phyloP scores from a whole-genome alignment of 192 early-diverging fungal species.

The Gryganskiella cystojenkinii region DNA sequence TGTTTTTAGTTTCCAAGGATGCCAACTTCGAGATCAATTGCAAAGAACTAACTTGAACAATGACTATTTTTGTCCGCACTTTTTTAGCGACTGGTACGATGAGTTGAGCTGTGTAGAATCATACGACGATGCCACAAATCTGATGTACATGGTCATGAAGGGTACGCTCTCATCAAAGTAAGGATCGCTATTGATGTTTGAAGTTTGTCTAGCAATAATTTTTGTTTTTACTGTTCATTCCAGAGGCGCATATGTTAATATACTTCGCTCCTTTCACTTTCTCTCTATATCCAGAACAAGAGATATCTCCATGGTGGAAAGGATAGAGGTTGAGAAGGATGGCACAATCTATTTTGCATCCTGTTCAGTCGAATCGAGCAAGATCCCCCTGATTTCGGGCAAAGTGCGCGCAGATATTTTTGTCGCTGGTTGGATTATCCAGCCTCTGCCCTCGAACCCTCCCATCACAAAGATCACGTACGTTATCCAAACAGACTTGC shows the following conservation, averaged over 20 bases:
- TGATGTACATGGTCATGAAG: slow-evolving; percentile 55
- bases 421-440: slow-evolving; percentile 68
- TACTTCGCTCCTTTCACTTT: background rate
- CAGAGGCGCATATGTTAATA: background rate
- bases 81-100: slow-evolving; percentile 49
- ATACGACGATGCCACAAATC: slow-evolving; percentile 40
- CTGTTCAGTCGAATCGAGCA: slow-evolving; percentile 57
- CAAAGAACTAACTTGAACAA: too few species aligned
- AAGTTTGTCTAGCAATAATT: background rate
- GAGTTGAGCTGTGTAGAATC: slow-evolving; percentile 43
- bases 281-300: slow-evolving; percentile 18
- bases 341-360: slow-evolving; percentile 64
- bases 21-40: too few species aligned
- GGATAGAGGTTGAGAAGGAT: slow-evolving; percentile 57
- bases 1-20: too few species aligned
- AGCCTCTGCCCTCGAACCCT: slow-evolving; percentile 57
- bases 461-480: slow-evolving; percentile 64
- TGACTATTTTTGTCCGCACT: slow-evolving; percentile 8
- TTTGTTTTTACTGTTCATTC: background rate
- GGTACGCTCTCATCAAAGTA: slow-evolving; percentile 53
- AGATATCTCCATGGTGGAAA: slow-evolving; percentile 48
- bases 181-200: too few species aligned
- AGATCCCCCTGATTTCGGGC: slow-evolving; percentile 55
- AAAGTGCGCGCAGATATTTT: slow-evolving; percentile 56
- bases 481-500: slow-evolving; percentile 62